Conservation (phyloP, 2,329 filamentous ascomycete species). For the Colletotrichum liriopes region DNA sequence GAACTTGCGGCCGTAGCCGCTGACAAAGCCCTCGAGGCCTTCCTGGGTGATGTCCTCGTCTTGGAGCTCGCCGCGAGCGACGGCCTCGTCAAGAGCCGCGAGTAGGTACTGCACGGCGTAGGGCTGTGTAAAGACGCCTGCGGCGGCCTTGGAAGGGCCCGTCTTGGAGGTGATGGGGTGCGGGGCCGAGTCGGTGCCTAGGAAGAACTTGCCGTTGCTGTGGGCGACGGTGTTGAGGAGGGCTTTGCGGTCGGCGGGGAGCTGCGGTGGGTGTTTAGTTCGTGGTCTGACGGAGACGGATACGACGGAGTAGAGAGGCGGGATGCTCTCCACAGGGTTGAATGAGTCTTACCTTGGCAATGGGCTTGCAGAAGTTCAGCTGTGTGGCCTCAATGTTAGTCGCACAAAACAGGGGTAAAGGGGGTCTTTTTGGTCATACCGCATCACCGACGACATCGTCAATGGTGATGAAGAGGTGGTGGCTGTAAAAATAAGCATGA, state of each 20-base stretch:
- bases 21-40: conserved; percentile 69
- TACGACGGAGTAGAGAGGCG: neutral
- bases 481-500: conserved; percentile 64
- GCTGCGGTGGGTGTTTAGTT: conserved; percentile 15
- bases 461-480: conserved; percentile 86
- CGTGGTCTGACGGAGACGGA: neutral
- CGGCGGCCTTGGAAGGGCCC: conserved; percentile 68
- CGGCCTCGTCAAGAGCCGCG: conserved; percentile 66
- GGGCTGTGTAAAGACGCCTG: conserved; percentile 86
- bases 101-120: conserved; percentile 78
- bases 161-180: conserved; percentile 73
- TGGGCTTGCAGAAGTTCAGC: conserved; percentile 81
- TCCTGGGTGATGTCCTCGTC: conserved; percentile 70
- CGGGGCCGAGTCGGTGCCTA: conserved; percentile 81
- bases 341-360: conserved; percentile 72
- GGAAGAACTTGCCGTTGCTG: conserved; percentile 79
- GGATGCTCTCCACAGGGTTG: neutral
- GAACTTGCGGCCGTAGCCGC: conserved; percentile 67
- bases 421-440: conserved; percentile 36
- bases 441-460: conserved; percentile 77
- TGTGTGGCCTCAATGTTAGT: conserved; percentile 17
- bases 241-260: conserved; percentile 78
- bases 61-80: conserved; percentile 65
- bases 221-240: conserved; percentile 76
- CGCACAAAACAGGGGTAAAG: neutral